Evolutionary conservation across 192 early-diverging fungal genomes (phyloP), one percentile per base, ranked within the genome.

Genomic region (Mortierella claussenii): DNA sequence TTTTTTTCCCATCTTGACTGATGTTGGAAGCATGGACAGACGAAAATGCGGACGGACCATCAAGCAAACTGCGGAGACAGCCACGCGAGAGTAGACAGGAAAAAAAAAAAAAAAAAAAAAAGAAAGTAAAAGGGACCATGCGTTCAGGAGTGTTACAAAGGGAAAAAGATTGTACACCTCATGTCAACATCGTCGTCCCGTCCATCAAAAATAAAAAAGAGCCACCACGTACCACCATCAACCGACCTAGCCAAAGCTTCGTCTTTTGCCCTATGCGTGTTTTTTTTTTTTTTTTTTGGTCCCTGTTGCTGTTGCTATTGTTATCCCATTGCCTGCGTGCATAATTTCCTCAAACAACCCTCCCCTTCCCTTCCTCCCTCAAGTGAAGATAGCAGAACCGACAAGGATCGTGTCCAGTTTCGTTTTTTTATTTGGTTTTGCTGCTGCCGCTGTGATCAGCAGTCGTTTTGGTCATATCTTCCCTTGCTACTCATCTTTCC

Each of bases 91-190:
- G n/a, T 6, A 28, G 9, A 33, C 1, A 48, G 23, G 20, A 32
- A 59, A 59, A 44, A 59, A 30, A 18, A 20, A 54, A 9, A 54
- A 33, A 4, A 18, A 34, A 17, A 37, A 59, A 47, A n/a, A 47
- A 47, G 31, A 59, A 20, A 18, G 12, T 21, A 18, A 23, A 9
- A 15, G 15, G 45, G n/a, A 47, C 9, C 6, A 47, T 5, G 4
- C 5, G 45, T 11, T n/a, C n/a, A 21, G n/a, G 45, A 47, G 15
- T 47, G 20, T 11, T 18, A 21, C 11, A 11, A 21, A 47, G 13
- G 13, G 13, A 40, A 40, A 40, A 40, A 40, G 13, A 40, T n/a
- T n/a, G n/a, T n/a, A n/a, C n/a, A n/a, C n/a, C n/a, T n/a, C n/a
- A n/a, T n/a, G n/a, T n/a, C n/a, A n/a, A n/a, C n/a, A n/a, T n/a